These are phyloP conservation scores for Tremella fuciformis DNA, from an alignment of 768 basidiomycete genomes.

Conservation along the genomic window DNA sequence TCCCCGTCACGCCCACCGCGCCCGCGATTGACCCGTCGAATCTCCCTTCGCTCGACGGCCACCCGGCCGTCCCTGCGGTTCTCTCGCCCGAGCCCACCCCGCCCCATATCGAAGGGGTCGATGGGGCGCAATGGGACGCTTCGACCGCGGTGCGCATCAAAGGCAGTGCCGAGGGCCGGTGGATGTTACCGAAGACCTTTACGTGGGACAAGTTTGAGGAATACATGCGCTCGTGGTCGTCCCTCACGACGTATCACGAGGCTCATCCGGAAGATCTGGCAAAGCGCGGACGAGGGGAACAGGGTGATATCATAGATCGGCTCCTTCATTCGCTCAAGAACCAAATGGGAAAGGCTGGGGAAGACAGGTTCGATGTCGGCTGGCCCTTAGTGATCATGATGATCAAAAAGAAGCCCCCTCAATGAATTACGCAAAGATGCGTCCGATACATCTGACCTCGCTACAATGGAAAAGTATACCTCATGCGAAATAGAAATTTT, in stretches of 20 bases:
- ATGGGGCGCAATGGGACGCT: slow-evolving; percentile 28
- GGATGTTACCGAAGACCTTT: slow-evolving; percentile 62
- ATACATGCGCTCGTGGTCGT: slow-evolving; percentile 70
- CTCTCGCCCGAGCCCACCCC: background rate
- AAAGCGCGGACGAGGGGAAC: slow-evolving; percentile 38
- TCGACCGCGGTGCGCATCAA: slow-evolving; percentile 32
- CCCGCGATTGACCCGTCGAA: slow-evolving; percentile 4
- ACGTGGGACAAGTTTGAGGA: slow-evolving; percentile 65
- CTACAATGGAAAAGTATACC: too few species aligned
- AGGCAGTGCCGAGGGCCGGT: slow-evolving; percentile 55
- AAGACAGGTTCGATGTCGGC: slow-evolving; percentile 52
- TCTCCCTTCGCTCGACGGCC: slow-evolving; percentile 10
- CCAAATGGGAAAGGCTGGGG: slow-evolving; percentile 51
- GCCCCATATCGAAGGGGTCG: background rate
- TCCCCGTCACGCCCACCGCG: slow-evolving; percentile 27
- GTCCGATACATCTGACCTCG: too few species aligned
- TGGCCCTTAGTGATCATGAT: slow-evolving; percentile 54
- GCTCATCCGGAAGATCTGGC: slow-evolving; percentile 60
- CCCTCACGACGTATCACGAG: slow-evolving; percentile 67
- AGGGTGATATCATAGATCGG: slow-evolving; percentile 65
- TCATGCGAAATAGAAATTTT: too few species aligned
- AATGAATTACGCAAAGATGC: background rate
- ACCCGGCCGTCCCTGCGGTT: background rate
- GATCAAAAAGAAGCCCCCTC: slow-evolving; percentile 40
- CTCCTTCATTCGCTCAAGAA: slow-evolving; percentile 48